Base-by-base conservation (phyloP, 2,329 filamentous ascomycete species). In the Colletotrichum magnum region DNA sequence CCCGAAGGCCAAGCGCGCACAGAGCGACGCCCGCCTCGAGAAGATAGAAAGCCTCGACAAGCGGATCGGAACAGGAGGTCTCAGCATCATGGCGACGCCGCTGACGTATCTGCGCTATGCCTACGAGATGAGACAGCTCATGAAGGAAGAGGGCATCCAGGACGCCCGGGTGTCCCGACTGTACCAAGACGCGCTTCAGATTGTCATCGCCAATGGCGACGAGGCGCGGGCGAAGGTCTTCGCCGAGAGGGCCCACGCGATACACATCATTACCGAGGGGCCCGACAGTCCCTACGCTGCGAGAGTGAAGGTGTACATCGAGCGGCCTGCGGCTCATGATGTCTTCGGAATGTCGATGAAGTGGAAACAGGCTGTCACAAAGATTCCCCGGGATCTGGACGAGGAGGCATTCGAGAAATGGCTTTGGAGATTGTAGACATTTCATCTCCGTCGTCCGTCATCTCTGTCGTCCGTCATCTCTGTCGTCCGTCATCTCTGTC, bases 121-220 rank as follows among this genome's bases (percentile, higher is more conserved):
- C 3, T 21, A 50, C 2, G 57, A 60, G 45, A 21, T 60, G 57
- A 39, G 24, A 43, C 41, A 10, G 6, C 57, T 60, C 13, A 39
- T 60, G 41, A 43, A 48, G 15, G 41, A 60, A 28, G 57, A 60
- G 57, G 41, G 47, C 9, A 43, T 51, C 18, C 10, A 15, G 26
- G 57, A 60, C 15, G 57, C 57, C 16, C 48, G 57, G 48, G 18
- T 60, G 4, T 4, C 57, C 41, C n/a, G 51, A 15, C 39, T 64
- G 24, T 64, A 57, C 12, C 57, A 64, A 24, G 60, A 64, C 21
- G 50, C 60, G 1, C 41, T 64, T 16, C 60, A 54, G 32, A 45
- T 63, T 26, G 26, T 15, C 16, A 26, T 56, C 5, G 52, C 52
- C 18, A 47, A 64, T 39, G 41, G 51, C 10, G 60, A 56, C 39